phyloP scores from a whole-genome alignment of 139 green algal species.

The Haematococcus lacustris region DNA sequence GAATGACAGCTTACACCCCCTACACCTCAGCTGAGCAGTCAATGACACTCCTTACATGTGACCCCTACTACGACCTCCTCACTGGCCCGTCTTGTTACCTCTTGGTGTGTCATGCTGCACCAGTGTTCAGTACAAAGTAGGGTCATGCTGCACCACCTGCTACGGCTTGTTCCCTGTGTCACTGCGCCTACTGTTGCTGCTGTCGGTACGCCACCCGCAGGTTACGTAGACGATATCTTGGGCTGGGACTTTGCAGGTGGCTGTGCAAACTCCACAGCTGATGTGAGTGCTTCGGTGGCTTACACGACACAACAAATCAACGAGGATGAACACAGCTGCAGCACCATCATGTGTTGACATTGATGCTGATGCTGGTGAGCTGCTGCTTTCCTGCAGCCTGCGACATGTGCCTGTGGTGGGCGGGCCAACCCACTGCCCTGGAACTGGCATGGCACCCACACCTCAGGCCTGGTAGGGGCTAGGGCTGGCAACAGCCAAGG shows the following conservation, averaged over 20 bases:
- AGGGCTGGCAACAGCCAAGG: constrained; percentile 7
- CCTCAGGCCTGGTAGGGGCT: constrained; percentile 11
- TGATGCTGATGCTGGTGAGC: too few relatives aligned
- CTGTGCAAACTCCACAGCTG: background rate
- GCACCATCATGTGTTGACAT: too few relatives aligned
- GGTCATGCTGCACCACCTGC: background rate
- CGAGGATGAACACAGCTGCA: too few relatives aligned
- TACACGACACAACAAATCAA: too few relatives aligned
- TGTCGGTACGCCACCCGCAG: background rate
- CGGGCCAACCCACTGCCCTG: too few relatives aligned
- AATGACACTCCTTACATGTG: background rate
- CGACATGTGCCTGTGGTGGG: too few relatives aligned
- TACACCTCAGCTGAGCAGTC: background rate
- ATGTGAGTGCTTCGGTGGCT: too few relatives aligned
- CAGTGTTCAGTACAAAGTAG: background rate
- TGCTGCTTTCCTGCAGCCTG: too few relatives aligned
- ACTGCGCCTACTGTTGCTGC: background rate
- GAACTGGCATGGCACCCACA: constrained; percentile 16
- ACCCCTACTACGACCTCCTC: background rate
- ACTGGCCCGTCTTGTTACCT: background rate
- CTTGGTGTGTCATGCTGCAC: background rate
- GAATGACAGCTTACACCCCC: background rate
- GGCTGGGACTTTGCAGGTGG: constrained; percentile 20
- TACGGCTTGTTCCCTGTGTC: background rate
- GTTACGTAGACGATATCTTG: constrained; percentile 18